phyloP scores from a whole-genome alignment of 805 yeast species.

The Metschnikowia kunwiensis region DNA sequence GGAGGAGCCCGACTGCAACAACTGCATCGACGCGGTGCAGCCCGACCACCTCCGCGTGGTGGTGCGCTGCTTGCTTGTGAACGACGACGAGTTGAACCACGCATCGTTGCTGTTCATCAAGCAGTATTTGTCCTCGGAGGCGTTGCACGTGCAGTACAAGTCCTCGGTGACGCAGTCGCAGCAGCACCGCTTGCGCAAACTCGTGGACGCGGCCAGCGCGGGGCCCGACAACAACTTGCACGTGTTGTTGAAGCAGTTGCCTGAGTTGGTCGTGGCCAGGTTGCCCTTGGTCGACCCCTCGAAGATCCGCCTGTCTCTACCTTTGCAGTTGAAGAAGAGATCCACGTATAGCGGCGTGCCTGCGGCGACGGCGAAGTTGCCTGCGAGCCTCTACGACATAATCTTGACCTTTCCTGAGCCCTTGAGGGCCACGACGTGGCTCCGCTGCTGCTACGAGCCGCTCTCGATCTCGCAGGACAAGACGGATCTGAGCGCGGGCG shows the following conservation, averaged over 20 bases:
- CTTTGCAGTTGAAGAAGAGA: constrained; percentile 46
- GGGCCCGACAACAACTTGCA: constrained; percentile 45
- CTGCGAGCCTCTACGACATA: constrained; percentile 53
- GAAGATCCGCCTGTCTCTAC: constrained; percentile 21
- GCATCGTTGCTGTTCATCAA: constrained; percentile 80
- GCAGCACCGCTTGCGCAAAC: constrained; percentile 42
- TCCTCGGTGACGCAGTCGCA: constrained; percentile 32
- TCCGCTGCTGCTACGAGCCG: constrained; percentile 86
- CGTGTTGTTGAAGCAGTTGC: constrained; percentile 56
- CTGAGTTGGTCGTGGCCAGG: constrained; percentile 47
- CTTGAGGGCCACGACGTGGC: constrained; percentile 88
- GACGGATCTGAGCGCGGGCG: constrained; percentile 47
- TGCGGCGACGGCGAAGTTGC: constrained; percentile 57
- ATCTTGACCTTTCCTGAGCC: constrained; percentile 76
- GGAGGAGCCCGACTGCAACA: constrained; percentile 30
- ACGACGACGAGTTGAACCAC: constrained; percentile 68
- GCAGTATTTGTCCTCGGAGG: constrained; percentile 70
- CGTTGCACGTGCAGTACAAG: constrained; percentile 30
- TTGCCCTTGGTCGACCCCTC: constrained; percentile 36
- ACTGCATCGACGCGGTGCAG: constrained; percentile 40
- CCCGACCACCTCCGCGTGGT: constrained; percentile 48
- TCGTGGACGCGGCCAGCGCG: constrained; percentile 38
- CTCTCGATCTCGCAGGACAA: constrained; percentile 30
- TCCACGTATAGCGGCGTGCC: constrained; percentile 53
- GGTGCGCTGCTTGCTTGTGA: constrained; percentile 55